Evolutionary conservation across 768 basidiomycete species (phyloP).

Genomic region (Lactarius quietus): DNA sequence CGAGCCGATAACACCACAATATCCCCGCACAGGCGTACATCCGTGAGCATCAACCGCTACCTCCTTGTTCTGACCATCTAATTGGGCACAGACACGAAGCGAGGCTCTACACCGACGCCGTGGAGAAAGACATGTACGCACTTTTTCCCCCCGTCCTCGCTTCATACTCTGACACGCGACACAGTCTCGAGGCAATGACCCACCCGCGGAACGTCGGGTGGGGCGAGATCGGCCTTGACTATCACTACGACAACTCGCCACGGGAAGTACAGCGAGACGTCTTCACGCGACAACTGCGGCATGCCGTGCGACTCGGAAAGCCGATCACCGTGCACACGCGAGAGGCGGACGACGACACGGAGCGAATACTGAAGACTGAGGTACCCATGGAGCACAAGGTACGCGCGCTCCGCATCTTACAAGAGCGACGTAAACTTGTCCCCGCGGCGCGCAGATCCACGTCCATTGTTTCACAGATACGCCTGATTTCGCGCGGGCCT

Average conservation of each 20-base stretch:
- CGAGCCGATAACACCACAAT: neutral
- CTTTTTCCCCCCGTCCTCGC: neutral
- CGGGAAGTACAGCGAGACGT: constrained; percentile 62
- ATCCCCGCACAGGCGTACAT: constrained; percentile 54
- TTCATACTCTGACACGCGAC: neutral
- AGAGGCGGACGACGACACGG: constrained; percentile 81
- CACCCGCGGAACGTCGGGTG: constrained; percentile 84
- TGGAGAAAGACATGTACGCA: constrained; percentile 66
- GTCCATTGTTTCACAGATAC: constrained; percentile 88
- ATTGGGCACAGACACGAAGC: constrained; percentile 60
- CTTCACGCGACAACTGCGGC: constrained; percentile 62
- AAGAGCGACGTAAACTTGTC: too few species aligned
- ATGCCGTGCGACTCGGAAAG: constrained; percentile 66
- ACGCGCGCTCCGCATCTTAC: too few species aligned
- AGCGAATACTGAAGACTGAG: constrained; percentile 68
- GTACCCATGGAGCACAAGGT: constrained; percentile 72
- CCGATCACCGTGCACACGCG: constrained; percentile 84
- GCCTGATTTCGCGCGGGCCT: constrained; percentile 68
- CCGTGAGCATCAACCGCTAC: constrained; percentile 53
- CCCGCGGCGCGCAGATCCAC: constrained; percentile 55
- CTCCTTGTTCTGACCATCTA: neutral
- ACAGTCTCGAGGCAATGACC: constrained; percentile 70
- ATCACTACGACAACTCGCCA: constrained; percentile 78
- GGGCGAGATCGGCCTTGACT: constrained; percentile 88
- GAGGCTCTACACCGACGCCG: constrained; percentile 57